A percentile compares a stretch with the other conserved stretches of the same genome.
phyloP scores from a whole-genome alignment of 2,329 filamentous ascomycete genomes.

The Venturia oleaginea region DNA sequence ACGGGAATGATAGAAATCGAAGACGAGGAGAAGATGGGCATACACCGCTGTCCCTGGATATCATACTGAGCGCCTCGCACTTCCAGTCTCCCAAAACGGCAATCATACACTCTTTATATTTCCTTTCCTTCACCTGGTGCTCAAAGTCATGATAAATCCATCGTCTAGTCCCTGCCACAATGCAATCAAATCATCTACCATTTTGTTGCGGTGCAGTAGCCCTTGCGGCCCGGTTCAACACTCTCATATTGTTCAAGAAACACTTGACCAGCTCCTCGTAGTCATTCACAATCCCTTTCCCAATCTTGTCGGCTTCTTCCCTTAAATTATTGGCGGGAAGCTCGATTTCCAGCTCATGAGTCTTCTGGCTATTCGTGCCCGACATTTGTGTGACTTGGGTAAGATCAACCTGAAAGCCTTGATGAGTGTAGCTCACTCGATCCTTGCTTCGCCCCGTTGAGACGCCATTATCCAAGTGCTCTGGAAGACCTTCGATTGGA shows the following conservation, averaged over 20 bases:
- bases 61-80: slow-evolving; percentile 2
- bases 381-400: slow-evolving; percentile 68
- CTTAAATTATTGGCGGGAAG: slow-evolving; percentile 53
- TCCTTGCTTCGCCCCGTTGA: slow-evolving; percentile 70
- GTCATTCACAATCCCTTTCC: slow-evolving; percentile 44
- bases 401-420: slow-evolving; percentile 81
- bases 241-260: slow-evolving; percentile 63
- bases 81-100: not conserved
- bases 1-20: not conserved
- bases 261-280: slow-evolving; percentile 63
- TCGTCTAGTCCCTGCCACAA: too few relatives aligned
- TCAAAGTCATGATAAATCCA: not conserved
- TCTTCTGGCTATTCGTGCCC: slow-evolving; percentile 42
- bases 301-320: slow-evolving; percentile 53
- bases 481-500: slow-evolving; percentile 44
- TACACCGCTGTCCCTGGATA: not conserved
- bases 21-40: not conserved
- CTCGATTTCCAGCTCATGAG: slow-evolving; percentile 77
- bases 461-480: slow-evolving; percentile 27
- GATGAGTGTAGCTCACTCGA: slow-evolving; percentile 80
- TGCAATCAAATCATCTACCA: not conserved
- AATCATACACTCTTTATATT: not conserved
- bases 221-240: slow-evolving; percentile 31
- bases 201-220: not conserved
- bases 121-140: not conserved